Conservation (phyloP, 192 early-diverging fungal genomes). For the Backusella macrospora region DNA sequence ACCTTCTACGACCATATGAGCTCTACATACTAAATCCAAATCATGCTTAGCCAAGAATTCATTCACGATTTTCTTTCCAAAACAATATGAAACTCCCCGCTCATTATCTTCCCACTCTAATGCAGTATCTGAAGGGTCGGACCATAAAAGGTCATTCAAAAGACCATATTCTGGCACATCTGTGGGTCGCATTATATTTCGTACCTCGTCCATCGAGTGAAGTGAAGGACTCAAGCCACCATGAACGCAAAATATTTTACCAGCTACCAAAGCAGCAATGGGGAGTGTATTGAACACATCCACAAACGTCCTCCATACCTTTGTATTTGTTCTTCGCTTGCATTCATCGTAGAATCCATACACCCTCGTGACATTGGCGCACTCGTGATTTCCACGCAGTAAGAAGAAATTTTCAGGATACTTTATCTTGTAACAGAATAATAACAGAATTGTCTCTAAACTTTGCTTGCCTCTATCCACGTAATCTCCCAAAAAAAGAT, state of each 20-base stretch:
- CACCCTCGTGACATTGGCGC: constrained; percentile 89
- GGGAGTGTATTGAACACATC: constrained; percentile 93
- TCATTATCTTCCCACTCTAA: constrained; percentile 92
- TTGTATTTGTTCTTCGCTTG: constrained; percentile 83
- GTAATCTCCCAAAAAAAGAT: constrained; percentile 95
- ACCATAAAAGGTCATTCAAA: constrained; percentile 93
- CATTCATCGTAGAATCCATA: constrained; percentile 99
- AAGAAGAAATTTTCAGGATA: constrained; percentile 97
- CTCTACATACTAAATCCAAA: constrained; percentile 95
- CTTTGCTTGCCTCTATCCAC: constrained; percentile 96
- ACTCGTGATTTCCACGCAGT: constrained; percentile 95
- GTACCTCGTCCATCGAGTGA: constrained; percentile 87
- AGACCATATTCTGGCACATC: constrained; percentile 94
- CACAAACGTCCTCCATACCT: constrained; percentile 91
- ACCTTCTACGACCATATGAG: constrained; percentile 79
- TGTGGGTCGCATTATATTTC: constrained; percentile 74
- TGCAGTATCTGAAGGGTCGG: constrained; percentile 83
- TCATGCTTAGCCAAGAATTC: constrained; percentile 85
- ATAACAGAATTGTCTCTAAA: constrained; percentile 92
- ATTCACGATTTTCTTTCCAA: constrained; percentile 81
- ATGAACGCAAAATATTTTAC: constrained; percentile 95
- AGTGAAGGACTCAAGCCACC: constrained; percentile 85
- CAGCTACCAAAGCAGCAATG: constrained; percentile 87
- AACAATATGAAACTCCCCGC: constrained; percentile 94
- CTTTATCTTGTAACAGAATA: constrained; percentile 97